These are phyloP conservation scores for Cutaneotrichosporon sp. DNA, from an alignment of 1,284 basidiomycete species.

Conservation along the genomic window DNA sequence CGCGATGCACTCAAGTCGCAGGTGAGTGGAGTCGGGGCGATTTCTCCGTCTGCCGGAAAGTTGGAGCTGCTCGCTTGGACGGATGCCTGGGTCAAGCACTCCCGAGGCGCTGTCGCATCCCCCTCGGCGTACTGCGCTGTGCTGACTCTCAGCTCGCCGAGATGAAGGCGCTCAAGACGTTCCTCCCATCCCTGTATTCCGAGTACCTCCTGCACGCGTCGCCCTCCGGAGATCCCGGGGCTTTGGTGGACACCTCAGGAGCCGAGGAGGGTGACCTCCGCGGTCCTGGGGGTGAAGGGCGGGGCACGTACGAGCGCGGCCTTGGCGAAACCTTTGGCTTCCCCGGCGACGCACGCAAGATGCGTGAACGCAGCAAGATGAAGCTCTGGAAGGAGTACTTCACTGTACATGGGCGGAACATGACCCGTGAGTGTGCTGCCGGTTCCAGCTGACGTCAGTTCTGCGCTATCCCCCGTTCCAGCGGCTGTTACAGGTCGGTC, in stretches of 20 bases:
- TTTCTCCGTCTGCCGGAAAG: too few relatives aligned
- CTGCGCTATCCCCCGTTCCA: slow-evolving; percentile 95
- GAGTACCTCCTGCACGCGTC: slow-evolving; percentile 65
- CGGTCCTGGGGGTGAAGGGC: slow-evolving; percentile 50
- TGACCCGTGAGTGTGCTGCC: slow-evolving; percentile 36
- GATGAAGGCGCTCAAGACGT: slow-evolving; percentile 91
- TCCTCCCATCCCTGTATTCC: slow-evolving; percentile 89
- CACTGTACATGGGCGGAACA: slow-evolving; percentile 50
- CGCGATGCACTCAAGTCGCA: slow-evolving; percentile 87
- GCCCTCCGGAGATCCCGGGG: slow-evolving; percentile 1
- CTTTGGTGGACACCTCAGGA: slow-evolving; percentile 16
- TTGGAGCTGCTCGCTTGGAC: not conserved
- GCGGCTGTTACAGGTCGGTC: slow-evolving; percentile 90
- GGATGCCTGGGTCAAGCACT: too few relatives aligned
- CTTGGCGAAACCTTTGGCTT: slow-evolving; percentile 84
- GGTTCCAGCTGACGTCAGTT: slow-evolving; percentile 56
- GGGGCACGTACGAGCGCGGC: slow-evolving; percentile 66
- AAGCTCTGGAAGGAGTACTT: slow-evolving; percentile 94
- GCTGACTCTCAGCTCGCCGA: slow-evolving; percentile 60
- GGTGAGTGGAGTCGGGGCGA: slow-evolving; percentile 24
- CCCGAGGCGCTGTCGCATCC: not conserved
- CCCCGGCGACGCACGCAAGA: slow-evolving; percentile 89
- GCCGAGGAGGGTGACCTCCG: slow-evolving; percentile 54
- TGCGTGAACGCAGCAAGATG: slow-evolving; percentile 93
- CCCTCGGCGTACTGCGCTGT: too few relatives aligned